Base-by-base conservation (phyloP, 2,329 filamentous ascomycete genomes). In the Aureobasidium sp. region DNA sequence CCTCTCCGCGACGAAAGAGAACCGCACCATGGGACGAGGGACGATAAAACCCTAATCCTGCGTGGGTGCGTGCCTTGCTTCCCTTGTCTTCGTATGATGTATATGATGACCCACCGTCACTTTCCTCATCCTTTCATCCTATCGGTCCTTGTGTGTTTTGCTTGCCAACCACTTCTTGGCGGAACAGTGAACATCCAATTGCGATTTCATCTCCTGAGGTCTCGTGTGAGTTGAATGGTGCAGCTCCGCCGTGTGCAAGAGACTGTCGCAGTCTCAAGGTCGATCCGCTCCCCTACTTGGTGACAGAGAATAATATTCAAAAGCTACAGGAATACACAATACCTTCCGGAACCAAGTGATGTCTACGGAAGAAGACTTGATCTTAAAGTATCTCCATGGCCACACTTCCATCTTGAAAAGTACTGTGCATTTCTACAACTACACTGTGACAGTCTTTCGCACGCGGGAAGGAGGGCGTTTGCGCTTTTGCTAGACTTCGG, bases 111-210 rank as follows among this genome's bases (percentile, higher is more conserved):
- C 43, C 43, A 46, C 43, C 4, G 3, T 46, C 15, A 29, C 9
- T 13, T 23, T 25, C 23, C 7, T 9, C 21, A 21, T 40, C 49
- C 49, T 40, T 53, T 53, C 33, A 53, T 29, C 49, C 49, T 53
- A 53, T 53, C 49, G 49, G 49, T 40, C 49, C 49, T 53, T 50
- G 25, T 49, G n/a, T n/a, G n/a, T 35, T 49, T n/a, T 25, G n/a
- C 31, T 7, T 15, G n/a, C 17, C 15, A 9, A 19, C 13, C 19
- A 9, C 25, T 35, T 13, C 47, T 50, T 50, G 47, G 47, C 47
- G n/a, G n/a, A n/a, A n/a, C n/a, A n/a, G n/a, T 38, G 13, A 13
- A 13, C 1, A 23, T n/a, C 15, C 13, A 17, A 17, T 23, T 23
- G 21, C 40, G 21, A 37, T 17, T n/a, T n/a, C 33, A 51, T 51